Evolutionary conservation across 2,329 filamentous ascomycete species (phyloP).

Genomic region (Aspergillus neotritici): DNA sequence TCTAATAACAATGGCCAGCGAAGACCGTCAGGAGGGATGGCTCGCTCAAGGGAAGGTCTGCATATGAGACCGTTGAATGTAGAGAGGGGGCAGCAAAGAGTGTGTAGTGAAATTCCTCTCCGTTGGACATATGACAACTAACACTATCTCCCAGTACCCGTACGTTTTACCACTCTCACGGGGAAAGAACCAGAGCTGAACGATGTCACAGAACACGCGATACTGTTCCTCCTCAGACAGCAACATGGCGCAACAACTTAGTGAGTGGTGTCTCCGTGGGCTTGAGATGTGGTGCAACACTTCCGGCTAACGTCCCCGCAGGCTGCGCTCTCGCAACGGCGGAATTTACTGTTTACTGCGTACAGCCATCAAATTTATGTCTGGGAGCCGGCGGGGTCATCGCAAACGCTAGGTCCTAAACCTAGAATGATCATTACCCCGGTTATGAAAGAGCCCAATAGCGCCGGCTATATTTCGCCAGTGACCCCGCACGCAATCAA

Average conservation of each 20-base stretch:
- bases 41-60: constrained; percentile 19
- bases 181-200: constrained; percentile 5
- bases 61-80: constrained; percentile 27
- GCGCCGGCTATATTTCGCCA: constrained; percentile 52
- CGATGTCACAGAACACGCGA: constrained; percentile 21
- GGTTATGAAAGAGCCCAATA: constrained; percentile 33
- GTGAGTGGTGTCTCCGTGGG: constrained; percentile 20
- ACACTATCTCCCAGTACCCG: constrained; percentile 11
- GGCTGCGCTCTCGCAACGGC: constrained; percentile 44
- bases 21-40: constrained; percentile 3
- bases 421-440: constrained; percentile 42
- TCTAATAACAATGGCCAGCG: constrained; percentile 9
- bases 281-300: neutral
- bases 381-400: constrained; percentile 39
- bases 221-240: constrained; percentile 25
- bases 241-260: constrained; percentile 42
- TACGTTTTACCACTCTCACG: constrained; percentile 8
- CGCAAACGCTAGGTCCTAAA: constrained; percentile 33
- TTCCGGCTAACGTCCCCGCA: constrained; percentile 10
- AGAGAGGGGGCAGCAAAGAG: constrained; percentile 29
- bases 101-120: constrained; percentile 19
- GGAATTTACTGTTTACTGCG: constrained; percentile 45
- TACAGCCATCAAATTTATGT: constrained; percentile 38
- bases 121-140: constrained; percentile 3
- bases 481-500: constrained; percentile 59